A percentile compares a stretch with the other conserved stretches of the same genome.
phyloP scores from a whole-genome alignment of 202 grass and related monocot genomes.

The Schoenoplectus triqueter region DNA sequence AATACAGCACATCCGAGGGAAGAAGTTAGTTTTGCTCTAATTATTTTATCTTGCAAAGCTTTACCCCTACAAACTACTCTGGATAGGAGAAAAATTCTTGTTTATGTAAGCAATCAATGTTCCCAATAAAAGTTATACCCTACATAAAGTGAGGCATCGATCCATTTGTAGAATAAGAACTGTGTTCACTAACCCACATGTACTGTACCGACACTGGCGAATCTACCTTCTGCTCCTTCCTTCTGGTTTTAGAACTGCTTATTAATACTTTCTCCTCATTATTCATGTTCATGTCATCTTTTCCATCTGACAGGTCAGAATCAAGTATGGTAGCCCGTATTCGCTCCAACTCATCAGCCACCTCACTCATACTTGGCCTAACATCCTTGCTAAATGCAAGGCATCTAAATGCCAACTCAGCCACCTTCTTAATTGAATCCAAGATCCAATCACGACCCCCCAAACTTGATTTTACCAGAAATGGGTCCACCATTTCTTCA shows the following conservation, averaged over 20 bases:
- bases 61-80: slow-evolving; percentile 15
- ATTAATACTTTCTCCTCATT: slow-evolving; percentile 25
- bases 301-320: not conserved
- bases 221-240: not conserved
- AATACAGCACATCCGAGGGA: not conserved
- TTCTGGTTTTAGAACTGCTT: not conserved
- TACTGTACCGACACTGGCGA: slow-evolving; percentile 75
- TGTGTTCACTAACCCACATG: slow-evolving; percentile 62
- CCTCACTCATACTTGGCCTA: slow-evolving; percentile 81
- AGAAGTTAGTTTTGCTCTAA: not conserved
- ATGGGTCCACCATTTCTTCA: slow-evolving; percentile 74
- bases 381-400: slow-evolving; percentile 82
- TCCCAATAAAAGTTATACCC: not conserved
- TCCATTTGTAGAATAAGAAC: slow-evolving; percentile 61
- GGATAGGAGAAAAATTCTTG: not conserved
- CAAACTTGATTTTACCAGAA: slow-evolving; percentile 27
- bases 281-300: slow-evolving; percentile 26
- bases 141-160: slow-evolving; percentile 50
- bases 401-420: slow-evolving; percentile 85
- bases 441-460: slow-evolving; percentile 51
- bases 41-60: not conserved
- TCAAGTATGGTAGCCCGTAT: slow-evolving; percentile 43
- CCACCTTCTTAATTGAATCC: slow-evolving; percentile 59
- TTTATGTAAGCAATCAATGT: not conserved
- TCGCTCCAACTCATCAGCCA: slow-evolving; percentile 53